phyloP scores from a whole-genome alignment of 2,329 filamentous ascomycete species.

The Phyllosticta citrichinensis region DNA sequence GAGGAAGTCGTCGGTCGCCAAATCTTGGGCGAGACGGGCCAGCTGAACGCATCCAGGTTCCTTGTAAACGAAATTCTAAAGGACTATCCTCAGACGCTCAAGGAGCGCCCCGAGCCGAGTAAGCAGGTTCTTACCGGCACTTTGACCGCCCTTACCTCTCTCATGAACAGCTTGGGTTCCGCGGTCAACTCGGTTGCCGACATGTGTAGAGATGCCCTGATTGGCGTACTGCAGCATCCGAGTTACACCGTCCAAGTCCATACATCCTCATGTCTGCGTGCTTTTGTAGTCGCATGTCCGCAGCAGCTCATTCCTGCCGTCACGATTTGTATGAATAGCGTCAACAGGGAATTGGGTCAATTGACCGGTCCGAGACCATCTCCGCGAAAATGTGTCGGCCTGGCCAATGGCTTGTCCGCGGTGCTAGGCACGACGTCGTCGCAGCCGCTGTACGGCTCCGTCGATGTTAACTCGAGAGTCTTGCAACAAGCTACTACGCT shows the following conservation, averaged over 20 bases:
- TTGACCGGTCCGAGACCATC: constrained; percentile 67
- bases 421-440: constrained; percentile 81
- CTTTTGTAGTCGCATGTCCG: constrained; percentile 81
- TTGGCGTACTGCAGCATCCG: constrained; percentile 86
- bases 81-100: constrained; percentile 83
- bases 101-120: constrained; percentile 77
- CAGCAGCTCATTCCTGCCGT: constrained; percentile 85
- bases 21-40: constrained; percentile 81
- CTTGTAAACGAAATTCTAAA: constrained; percentile 84
- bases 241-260: constrained; percentile 95
- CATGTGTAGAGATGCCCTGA: constrained; percentile 69
- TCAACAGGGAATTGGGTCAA: constrained; percentile 74
- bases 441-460: constrained; percentile 84
- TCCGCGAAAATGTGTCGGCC: constrained; percentile 74
- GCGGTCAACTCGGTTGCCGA: constrained; percentile 74
- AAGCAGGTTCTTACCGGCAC: constrained; percentile 77
- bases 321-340: constrained; percentile 92
- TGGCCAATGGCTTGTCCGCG: constrained; percentile 83
- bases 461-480: constrained; percentile 89
- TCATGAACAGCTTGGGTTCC: constrained; percentile 73
- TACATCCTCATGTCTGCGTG: constrained; percentile 74
- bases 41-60: constrained; percentile 69
- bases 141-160: constrained; percentile 65
- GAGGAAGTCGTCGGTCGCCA: constrained; percentile 73
- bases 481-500: constrained; percentile 84